Conservation (phyloP, 371 early-diverging fungal species). For the Fennellomyces sp. region DNA sequence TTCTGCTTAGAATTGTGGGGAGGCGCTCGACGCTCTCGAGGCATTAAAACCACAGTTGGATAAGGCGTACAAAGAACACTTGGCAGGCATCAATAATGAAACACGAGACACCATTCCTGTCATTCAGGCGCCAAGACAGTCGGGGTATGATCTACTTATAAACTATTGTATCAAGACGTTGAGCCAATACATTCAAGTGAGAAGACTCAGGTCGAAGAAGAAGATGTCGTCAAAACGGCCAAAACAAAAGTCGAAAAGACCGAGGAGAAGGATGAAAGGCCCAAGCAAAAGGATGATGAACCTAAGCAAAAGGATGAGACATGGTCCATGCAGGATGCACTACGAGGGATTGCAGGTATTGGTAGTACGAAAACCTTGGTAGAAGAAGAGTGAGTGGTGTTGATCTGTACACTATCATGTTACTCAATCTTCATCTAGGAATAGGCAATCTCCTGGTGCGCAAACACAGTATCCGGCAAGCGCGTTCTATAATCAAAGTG, state of each 20-base stretch:
- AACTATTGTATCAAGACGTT: slow-evolving; percentile 11
- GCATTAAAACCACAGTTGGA: slow-evolving; percentile 44
- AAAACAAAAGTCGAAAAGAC: slow-evolving; percentile 1
- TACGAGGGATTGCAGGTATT: slow-evolving; percentile 47
- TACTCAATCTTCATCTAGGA: too few species aligned
- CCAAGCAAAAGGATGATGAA: background rate
- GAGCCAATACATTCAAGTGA: slow-evolving; percentile 2
- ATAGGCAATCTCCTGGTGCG: background rate
- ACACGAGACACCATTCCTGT: background rate
- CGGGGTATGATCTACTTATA: background rate
- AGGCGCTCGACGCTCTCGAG: slow-evolving; percentile 53
- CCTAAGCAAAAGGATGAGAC: background rate
- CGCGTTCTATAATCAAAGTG: slow-evolving; percentile 33
- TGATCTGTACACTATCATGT: too few species aligned
- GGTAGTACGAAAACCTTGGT: slow-evolving; percentile 3
- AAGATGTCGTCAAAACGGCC: background rate
- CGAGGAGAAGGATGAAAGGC: background rate
- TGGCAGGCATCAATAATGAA: slow-evolving; percentile 4
- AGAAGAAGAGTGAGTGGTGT: background rate
- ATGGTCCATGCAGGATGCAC: slow-evolving; percentile 50
- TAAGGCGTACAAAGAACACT: slow-evolving; percentile 20
- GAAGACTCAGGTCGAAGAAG: slow-evolving; percentile 8
- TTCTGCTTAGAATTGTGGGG: slow-evolving; percentile 41
- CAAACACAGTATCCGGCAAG: slow-evolving; percentile 27
- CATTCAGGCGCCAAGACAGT: background rate